Base-by-base conservation (phyloP, 2,329 filamentous ascomycete species). In the Alternaria rosae region DNA sequence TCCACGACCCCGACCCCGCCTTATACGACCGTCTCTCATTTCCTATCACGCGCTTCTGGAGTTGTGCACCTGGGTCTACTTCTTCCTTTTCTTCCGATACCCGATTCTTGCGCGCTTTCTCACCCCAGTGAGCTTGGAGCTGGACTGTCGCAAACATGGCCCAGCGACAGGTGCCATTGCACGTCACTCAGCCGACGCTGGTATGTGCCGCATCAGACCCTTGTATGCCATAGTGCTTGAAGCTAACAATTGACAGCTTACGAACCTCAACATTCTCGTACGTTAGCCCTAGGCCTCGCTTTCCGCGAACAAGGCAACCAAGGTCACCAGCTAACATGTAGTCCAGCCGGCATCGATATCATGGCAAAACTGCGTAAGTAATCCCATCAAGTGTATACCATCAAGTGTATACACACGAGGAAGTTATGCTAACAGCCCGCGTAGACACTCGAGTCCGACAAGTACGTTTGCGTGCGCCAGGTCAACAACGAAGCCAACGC, bases 371-470 rank as follows among this genome's bases (percentile, higher is more conserved):
- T 94, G 91, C 85, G 91, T 94, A 86, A 83, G 89, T 86, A 57
- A 43, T 30, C 35, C 26, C 11, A 21, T 54, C 32, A 45, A 44
- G 41, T n/a, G n/a, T n/a, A n/a, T n/a, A n/a, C n/a, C n/a, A n/a
- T n/a, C n/a, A n/a, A n/a, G 5, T 44, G 20, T 25, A 59, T 12
- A 6, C 23, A 20, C 10, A 15, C 30, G 59, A 50, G 28, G 55
- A 72, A 61, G 15, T 56, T 54, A 38, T 56, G 57, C 74, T 73
- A 65, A 74, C 66, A 53, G 55, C 52, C 32, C 4, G 38, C 32
- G 26, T 32, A 97, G 94, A 99, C 95, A 81, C 88, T 99, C 84
- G 95, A 99, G 87, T 99, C 95, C 79, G 95, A 99, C 82, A 88
- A 91, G 79, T 99, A 91, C 82, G 92, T 99, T 76, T 99, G 95